Evolutionary conservation across 2,329 filamentous ascomycete genomes (phyloP).

Genomic region (Sodiomyces alkalinus): DNA sequence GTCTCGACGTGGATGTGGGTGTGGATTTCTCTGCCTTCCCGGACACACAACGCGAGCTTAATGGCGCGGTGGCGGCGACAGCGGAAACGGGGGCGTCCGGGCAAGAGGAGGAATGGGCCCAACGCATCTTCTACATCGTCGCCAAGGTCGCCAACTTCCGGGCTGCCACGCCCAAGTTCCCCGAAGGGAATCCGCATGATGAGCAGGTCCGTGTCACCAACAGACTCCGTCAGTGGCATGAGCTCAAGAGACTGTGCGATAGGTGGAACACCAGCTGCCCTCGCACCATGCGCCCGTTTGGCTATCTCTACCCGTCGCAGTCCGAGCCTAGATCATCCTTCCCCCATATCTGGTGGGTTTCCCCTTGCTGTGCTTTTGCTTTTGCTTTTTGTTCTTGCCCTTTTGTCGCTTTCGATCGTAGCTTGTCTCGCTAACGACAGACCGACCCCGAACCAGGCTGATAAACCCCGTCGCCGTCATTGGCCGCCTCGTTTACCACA

Average conservation of each 20-base stretch:
- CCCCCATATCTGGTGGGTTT: conserved; percentile 65
- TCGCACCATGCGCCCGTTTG: conserved; percentile 74
- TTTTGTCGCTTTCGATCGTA: background rate
- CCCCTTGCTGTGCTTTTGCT: background rate
- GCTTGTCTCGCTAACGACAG: background rate
- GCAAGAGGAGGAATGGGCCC: conserved; percentile 72
- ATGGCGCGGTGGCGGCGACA: conserved; percentile 19
- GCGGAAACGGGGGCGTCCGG: conserved; percentile 9
- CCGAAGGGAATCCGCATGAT: conserved; percentile 42
- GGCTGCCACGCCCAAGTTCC: conserved; percentile 47
- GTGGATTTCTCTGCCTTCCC: conserved; percentile 30
- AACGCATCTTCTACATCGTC: conserved; percentile 77
- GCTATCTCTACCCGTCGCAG: conserved; percentile 55
- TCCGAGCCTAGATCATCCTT: conserved; percentile 59
- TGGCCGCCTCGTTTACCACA: conserved; percentile 79
- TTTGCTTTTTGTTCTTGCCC: background rate
- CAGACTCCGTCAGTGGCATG: conserved; percentile 61
- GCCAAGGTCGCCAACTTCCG: conserved; percentile 80
- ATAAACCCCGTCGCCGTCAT: conserved; percentile 71
- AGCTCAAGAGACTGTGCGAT: conserved; percentile 68
- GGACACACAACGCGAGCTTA: conserved; percentile 7
- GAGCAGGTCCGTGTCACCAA: conserved; percentile 49
- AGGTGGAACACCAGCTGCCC: conserved; percentile 69
- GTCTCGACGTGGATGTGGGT: conserved; percentile 57
- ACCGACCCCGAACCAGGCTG: conserved; percentile 35